Percentiles rank a stretch among this genome's conserved stretches.
phyloP scores from a whole-genome alignment of 2,329 filamentous ascomycete species.

The Xylariaceae sp. region DNA sequence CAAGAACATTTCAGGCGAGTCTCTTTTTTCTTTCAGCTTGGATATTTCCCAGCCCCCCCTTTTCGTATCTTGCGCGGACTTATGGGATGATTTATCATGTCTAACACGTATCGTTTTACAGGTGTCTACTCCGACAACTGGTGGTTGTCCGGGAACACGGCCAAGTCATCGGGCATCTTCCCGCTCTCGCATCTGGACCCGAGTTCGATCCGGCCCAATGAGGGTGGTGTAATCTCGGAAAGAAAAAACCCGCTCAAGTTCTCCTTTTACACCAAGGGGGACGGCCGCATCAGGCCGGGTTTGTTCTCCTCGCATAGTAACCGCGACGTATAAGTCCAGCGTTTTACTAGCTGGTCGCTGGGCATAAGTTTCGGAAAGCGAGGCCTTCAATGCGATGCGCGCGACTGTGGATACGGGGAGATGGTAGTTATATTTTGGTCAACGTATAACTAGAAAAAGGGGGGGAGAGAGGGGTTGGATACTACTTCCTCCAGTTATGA shows the following conservation, averaged over 20 bases:
- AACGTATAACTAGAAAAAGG: too few species aligned
- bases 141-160: slow-evolving; percentile 33
- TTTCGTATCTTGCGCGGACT: background rate
- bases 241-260: slow-evolving; percentile 29
- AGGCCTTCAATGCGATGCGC: too few species aligned
- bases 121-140: slow-evolving; percentile 32
- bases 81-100: background rate
- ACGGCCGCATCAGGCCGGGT: slow-evolving; percentile 20
- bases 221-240: slow-evolving; percentile 21
- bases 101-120: slow-evolving; percentile 16
- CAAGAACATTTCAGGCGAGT: slow-evolving; percentile 48
- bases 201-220: slow-evolving; percentile 23
- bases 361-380: background rate
- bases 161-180: slow-evolving; percentile 32
- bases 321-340: slow-evolving; percentile 10
- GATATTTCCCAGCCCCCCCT: background rate
- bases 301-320: slow-evolving; percentile 19
- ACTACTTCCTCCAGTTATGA: too few species aligned
- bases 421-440: too few species aligned
- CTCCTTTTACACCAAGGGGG: slow-evolving; percentile 24
- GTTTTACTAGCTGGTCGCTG: slow-evolving; percentile 17
- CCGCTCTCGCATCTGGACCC: slow-evolving; percentile 32
- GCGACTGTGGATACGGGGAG: too few species aligned
- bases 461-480: too few species aligned
- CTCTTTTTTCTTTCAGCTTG: background rate